phyloP scores from a whole-genome alignment of 371 early-diverging fungal species.

The Syncephalastrum sp. region DNA sequence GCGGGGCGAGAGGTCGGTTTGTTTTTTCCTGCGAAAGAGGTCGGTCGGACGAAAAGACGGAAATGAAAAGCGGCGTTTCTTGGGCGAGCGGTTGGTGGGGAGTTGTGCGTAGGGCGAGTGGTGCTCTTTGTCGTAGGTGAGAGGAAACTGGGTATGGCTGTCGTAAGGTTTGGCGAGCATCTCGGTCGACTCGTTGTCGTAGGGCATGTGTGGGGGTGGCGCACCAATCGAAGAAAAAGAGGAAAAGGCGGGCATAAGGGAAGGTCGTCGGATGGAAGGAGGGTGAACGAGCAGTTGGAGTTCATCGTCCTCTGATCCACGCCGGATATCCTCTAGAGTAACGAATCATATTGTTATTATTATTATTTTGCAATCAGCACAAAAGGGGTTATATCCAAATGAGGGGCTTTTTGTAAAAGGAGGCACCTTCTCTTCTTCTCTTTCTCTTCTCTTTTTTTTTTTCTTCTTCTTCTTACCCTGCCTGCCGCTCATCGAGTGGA shows the following conservation, averaged over 20 bases:
- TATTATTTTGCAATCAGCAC: not conserved
- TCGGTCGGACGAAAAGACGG: too few relatives aligned
- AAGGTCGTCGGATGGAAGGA: conserved; percentile 15
- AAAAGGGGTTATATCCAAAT: not conserved
- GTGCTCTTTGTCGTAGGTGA: conserved; percentile 10
- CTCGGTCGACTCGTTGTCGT: conserved; percentile 37
- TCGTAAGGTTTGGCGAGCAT: conserved; percentile 27
- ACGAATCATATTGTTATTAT: conserved; percentile 1
- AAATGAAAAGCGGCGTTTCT: not conserved
- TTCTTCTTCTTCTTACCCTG: conserved; percentile 9
- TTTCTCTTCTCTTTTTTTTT: not conserved
- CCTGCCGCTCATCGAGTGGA: conserved; percentile 11
- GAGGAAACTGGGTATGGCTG: conserved; percentile 7
- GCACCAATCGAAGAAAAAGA: conserved; percentile 23
- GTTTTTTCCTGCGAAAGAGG: conserved; percentile 2
- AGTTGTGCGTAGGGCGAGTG: conserved; percentile 2
- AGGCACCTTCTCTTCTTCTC: not conserved
- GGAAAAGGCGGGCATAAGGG: conserved; percentile 20
- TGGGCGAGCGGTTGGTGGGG: not conserved
- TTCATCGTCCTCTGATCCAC: conserved; percentile 35
- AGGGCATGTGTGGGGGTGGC: conserved; percentile 13
- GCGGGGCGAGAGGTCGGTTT: conserved; percentile 45
- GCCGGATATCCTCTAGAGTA: conserved; percentile 31
- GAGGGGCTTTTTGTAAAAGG: not conserved
- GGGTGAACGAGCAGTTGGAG: conserved; percentile 22